Conservation (phyloP, 768 basidiomycete species). For the Rhodocollybia butyracea region DNA sequence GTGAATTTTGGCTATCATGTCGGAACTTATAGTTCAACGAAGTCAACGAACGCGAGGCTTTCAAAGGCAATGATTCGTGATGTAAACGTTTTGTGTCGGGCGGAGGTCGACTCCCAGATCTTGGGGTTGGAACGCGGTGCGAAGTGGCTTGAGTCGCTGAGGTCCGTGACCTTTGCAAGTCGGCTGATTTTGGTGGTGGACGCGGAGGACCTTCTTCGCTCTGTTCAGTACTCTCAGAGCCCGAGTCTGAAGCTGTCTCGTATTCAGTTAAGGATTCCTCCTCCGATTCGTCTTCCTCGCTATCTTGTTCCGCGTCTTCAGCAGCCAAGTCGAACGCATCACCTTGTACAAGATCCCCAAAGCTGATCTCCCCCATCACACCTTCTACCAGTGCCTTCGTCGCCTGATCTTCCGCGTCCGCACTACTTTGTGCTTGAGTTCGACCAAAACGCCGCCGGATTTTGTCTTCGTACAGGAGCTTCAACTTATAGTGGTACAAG, state of each 20-base stretch:
- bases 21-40: constrained; percentile 32
- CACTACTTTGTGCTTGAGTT: constrained; percentile 45
- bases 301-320: constrained; percentile 58
- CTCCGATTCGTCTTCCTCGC: constrained; percentile 14
- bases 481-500: constrained; percentile 91
- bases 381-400: constrained; percentile 75
- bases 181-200: constrained; percentile 6
- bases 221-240: neutral
- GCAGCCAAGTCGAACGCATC: constrained; percentile 81
- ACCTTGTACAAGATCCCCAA: constrained; percentile 74
- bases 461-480: constrained; percentile 90
- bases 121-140: constrained; percentile 36
- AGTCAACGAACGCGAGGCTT: constrained; percentile 4
- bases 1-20: constrained; percentile 23
- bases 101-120: constrained; percentile 20
- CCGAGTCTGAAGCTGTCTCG: neutral
- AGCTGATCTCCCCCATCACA: constrained; percentile 77
- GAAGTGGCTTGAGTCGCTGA: constrained; percentile 43
- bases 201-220: constrained; percentile 7
- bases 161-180: constrained; percentile 26
- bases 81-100: constrained; percentile 8
- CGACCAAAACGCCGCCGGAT: constrained; percentile 81
- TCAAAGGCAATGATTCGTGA: constrained; percentile 11
- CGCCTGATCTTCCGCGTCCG: constrained; percentile 80
- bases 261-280: constrained; percentile 3